Percentiles rank a stretch among this genome's conserved stretches.
phyloP scores from a whole-genome alignment of 768 basidiomycete species.

The Leucocoprinus leucothites region DNA sequence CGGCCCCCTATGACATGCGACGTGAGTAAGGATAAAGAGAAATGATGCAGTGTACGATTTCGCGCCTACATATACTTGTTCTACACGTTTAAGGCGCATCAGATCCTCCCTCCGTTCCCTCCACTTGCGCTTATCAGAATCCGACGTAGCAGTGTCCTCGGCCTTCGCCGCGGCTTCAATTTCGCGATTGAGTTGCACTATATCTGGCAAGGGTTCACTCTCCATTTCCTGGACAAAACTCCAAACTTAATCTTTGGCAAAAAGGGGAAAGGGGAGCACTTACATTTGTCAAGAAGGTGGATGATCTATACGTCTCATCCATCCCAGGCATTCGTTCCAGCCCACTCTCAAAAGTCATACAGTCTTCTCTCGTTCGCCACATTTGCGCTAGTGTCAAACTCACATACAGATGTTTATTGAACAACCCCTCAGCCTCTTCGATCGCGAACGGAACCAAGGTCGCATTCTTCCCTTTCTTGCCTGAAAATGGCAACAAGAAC shows the following conservation, averaged over 20 bases:
- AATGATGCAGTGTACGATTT: neutral
- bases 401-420: conserved; percentile 86
- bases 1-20: conserved; percentile 54
- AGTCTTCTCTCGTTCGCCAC: conserved; percentile 95
- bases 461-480: conserved; percentile 52
- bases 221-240: conserved; percentile 47
- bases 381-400: conserved; percentile 88
- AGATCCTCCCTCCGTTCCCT: conserved; percentile 76
- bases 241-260: neutral
- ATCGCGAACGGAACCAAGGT: conserved; percentile 92
- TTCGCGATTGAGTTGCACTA: conserved; percentile 68
- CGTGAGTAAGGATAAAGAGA: neutral
- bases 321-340: conserved; percentile 74
- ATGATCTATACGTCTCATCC: conserved; percentile 53
- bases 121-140: conserved; percentile 52
- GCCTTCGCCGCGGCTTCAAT: conserved; percentile 67
- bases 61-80: conserved; percentile 83
- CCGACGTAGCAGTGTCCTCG: conserved; percentile 28
- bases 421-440: conserved; percentile 91
- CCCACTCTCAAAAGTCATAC: conserved; percentile 91
- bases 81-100: conserved; percentile 84
- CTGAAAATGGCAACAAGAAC: conserved; percentile 94
- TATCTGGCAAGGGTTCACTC: conserved; percentile 65
- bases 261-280: conserved; percentile 9
- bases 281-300: conserved; percentile 43